These are phyloP conservation scores for Penicillium canescens DNA, from an alignment of 495 filamentous ascomycete species.

Conservation along the genomic window DNA sequence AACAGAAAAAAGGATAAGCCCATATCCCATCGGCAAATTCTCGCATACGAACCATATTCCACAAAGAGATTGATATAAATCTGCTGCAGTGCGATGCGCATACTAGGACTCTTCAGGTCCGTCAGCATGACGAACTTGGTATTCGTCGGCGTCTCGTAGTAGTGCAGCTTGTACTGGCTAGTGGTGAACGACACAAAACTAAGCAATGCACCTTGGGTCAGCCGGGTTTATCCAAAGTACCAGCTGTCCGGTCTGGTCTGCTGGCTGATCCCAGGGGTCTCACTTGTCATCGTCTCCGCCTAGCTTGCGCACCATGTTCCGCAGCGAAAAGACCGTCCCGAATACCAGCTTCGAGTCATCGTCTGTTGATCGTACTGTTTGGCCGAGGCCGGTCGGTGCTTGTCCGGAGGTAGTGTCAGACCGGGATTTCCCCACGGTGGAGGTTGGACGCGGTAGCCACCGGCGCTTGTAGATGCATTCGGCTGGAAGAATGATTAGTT, in stretches of 20 bases:
- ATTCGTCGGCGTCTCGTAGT: constrained; percentile 95
- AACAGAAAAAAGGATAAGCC: constrained; percentile 6
- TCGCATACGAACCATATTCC: constrained; percentile 71
- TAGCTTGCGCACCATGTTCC: constrained; percentile 96
- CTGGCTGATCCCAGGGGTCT: constrained; percentile 4
- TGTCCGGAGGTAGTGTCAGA: constrained; percentile 34
- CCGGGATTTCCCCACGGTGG: constrained; percentile 39
- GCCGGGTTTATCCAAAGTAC: neutral
- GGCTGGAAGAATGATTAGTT: constrained; percentile 50
- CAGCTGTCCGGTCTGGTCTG: neutral
- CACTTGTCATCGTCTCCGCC: constrained; percentile 84
- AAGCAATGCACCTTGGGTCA: neutral
- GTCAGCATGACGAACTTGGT: constrained; percentile 97
- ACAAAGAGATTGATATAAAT: constrained; percentile 98
- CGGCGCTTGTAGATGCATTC: constrained; percentile 95
- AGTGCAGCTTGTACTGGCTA: constrained; percentile 95
- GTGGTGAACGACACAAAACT: constrained; percentile 91
- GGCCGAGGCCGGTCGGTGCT: constrained; percentile 33
- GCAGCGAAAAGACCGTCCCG: constrained; percentile 90
- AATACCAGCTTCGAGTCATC: constrained; percentile 98
- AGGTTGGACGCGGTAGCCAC: constrained; percentile 61
- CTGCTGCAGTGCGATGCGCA: constrained; percentile 92
- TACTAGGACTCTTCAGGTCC: constrained; percentile 82
- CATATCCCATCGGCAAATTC: neutral
- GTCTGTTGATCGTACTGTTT: constrained; percentile 59